A percentile compares a stretch with the other conserved stretches of the same genome.
Evolutionary conservation across 2,329 filamentous ascomycete species (phyloP).

Genomic region (Fusarium sp.): DNA sequence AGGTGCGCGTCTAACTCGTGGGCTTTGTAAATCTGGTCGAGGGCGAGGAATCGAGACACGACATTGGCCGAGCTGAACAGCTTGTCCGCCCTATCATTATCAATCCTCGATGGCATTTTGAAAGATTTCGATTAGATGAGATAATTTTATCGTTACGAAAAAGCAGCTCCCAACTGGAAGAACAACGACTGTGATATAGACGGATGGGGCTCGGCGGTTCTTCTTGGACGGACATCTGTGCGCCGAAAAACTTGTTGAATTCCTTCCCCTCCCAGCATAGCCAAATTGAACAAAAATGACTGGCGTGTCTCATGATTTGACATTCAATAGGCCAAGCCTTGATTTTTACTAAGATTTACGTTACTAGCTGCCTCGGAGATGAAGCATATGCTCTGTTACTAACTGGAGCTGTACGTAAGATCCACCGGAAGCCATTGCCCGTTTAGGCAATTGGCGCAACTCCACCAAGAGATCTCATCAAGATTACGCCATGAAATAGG

Average conservation of each 20-base stretch:
- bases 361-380: slow-evolving; percentile 9
- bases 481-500: no score
- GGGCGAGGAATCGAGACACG: slow-evolving; percentile 5
- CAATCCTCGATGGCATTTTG: slow-evolving; percentile 9
- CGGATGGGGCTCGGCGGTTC: background rate
- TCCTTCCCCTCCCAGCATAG: background rate
- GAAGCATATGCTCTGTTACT: slow-evolving; percentile 9
- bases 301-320: background rate
- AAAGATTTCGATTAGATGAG: no score
- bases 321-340: background rate
- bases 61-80: background rate
- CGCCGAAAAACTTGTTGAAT: background rate
- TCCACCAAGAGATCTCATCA: background rate
- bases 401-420: slow-evolving; percentile 33
- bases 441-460: slow-evolving; percentile 5
- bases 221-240: background rate
- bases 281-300: accelerated
- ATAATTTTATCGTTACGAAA: background rate
- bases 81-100: accelerated
- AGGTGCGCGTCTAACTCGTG: slow-evolving; percentile 13
- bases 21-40: slow-evolving; percentile 28
- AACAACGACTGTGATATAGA: background rate
- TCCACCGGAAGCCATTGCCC: background rate
- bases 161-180: background rate
- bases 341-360: slow-evolving; percentile 16